Conservation (phyloP, 139 green algal species). For the Nannochloris sp. region DNA sequence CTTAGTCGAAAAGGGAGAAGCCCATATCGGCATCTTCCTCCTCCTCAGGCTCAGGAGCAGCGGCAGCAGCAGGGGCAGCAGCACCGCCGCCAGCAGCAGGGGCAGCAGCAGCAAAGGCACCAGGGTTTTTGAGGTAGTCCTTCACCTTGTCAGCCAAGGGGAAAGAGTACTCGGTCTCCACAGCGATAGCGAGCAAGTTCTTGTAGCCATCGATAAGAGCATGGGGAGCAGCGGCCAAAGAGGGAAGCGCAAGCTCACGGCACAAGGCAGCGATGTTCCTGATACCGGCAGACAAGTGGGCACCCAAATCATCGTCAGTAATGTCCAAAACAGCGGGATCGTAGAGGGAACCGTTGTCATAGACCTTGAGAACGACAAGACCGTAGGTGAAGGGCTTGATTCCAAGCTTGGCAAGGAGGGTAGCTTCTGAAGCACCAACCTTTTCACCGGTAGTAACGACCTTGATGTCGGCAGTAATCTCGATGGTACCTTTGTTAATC, state of each 20-base stretch:
- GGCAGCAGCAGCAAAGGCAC: conserved; percentile 59
- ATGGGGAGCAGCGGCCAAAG: conserved; percentile 86
- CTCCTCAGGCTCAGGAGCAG: conserved; percentile 48
- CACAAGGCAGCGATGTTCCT: conserved; percentile 81
- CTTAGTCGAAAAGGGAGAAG: conserved; percentile 13
- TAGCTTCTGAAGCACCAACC: conserved; percentile 93
- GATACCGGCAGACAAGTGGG: conserved; percentile 55
- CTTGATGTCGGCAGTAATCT: conserved; percentile 88
- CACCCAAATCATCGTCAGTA: conserved; percentile 84
- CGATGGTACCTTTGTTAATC: conserved; percentile 98
- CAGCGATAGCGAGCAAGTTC: conserved; percentile 92
- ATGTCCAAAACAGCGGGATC: conserved; percentile 86
- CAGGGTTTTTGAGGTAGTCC: conserved; percentile 80
- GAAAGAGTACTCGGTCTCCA: conserved; percentile 91
- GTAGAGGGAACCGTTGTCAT: conserved; percentile 82
- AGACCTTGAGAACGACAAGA: conserved; percentile 76
- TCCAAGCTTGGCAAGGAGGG: conserved; percentile 95
- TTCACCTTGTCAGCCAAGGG: conserved; percentile 91
- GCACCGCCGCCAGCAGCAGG: conserved; percentile 35
- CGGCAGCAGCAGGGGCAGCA: conserved; percentile 18
- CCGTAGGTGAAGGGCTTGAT: conserved; percentile 99
- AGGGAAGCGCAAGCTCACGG: conserved; percentile 79
- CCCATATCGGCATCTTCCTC: conserved; percentile 51
- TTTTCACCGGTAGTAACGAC: conserved; percentile 83
- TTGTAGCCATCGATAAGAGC: conserved; percentile 97